Evolutionary conservation across 1,139 yeast species (phyloP), one percentile per base, ranked within the genome.

Genomic region (Kazachstania sp.): DNA sequence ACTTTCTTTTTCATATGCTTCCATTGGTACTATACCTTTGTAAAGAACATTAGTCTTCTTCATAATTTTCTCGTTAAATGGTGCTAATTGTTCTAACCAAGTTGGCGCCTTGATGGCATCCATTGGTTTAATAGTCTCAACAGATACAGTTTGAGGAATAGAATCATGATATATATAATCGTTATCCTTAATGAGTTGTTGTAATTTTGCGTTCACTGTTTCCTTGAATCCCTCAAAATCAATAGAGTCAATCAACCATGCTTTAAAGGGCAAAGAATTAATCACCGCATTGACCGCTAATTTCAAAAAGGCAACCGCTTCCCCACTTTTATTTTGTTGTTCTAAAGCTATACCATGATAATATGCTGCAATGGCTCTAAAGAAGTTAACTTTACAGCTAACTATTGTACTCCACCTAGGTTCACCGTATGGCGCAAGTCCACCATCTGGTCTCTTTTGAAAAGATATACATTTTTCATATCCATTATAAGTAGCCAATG

Each of bases 111-210:
- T 86, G 2, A 86, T 82, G 31, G 92, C 86, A 49, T 86, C 94
- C 73, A 88, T 72, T 0, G 85, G 78, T 54, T 85, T 79, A 9
- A 87, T 72, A 13, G 74, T 79, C 13, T 71, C 68, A 11, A 86
- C 60, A 1, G 81, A 71, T 3, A 75, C 75, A 32, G 71, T 69
- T 15, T 78, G 73, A 0, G 95, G 95, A 13, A 90, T 71, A 2
- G 74, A 62, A 28, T 83, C 90, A 63, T 92, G 95, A 59, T 86
- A 92, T 41, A 92, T 86, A 59, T 81, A 82, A 61, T 92, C 97
- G 60, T 92, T 92, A 60, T 92, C 97, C 57, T 85, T 86, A 34
- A 74, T 79, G 51, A 85, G 63, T 9, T 74, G 53, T 46, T 56
- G 58, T 13, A 53, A 41, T 45, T 65, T 63, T n/a, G 58, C 63